Evolutionary conservation across 2,329 filamentous ascomycete species (phyloP), one percentile per base, ranked within the genome.

Genomic region (Volutella citrinella): DNA sequence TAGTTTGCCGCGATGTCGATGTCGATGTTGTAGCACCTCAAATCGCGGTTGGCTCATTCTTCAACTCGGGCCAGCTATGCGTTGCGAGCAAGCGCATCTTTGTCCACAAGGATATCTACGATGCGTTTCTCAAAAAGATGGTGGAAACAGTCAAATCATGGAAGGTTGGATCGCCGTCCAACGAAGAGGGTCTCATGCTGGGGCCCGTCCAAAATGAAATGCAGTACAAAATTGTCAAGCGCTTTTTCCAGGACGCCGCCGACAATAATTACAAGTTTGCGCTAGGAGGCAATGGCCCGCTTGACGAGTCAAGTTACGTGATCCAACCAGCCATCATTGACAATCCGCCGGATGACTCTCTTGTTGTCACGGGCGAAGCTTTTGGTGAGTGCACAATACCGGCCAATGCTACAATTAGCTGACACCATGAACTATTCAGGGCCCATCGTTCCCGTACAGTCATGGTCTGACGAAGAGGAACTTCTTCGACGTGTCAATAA

Each of bases 361-460:
- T 36, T 10, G 38, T 41, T 7, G 39, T 42, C 4, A 41, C 24
- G 2, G 31, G 19, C 17, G 39, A 42, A 22, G 37, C 39, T 12
- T 57, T 57, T 29, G 71, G 18, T 70, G 33, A n/a, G 31, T 10
- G 10, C 13, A 15, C 12, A 11, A 6, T 5, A 9, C n/a, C n/a
- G n/a, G n/a, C n/a, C n/a, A n/a, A n/a, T n/a, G n/a, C n/a, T n/a
- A n/a, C n/a, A n/a, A n/a, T n/a, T n/a, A n/a, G n/a, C n/a, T n/a
- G n/a, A n/a, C n/a, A n/a, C n/a, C n/a, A n/a, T n/a, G n/a, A 16
- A 12, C 24, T 23, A 18, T 14, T n/a, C 21, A 46, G 44, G 45
- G 1, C 81, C 81, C 0, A 76, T 84, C 29, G 65, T 84, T 6
- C 80, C 80, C 0, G 57, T 83, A 7, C 51, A 82, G 31, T 69